Conservation (phyloP, 805 yeast genomes). For the Kluyveromyces aestuarii region DNA sequence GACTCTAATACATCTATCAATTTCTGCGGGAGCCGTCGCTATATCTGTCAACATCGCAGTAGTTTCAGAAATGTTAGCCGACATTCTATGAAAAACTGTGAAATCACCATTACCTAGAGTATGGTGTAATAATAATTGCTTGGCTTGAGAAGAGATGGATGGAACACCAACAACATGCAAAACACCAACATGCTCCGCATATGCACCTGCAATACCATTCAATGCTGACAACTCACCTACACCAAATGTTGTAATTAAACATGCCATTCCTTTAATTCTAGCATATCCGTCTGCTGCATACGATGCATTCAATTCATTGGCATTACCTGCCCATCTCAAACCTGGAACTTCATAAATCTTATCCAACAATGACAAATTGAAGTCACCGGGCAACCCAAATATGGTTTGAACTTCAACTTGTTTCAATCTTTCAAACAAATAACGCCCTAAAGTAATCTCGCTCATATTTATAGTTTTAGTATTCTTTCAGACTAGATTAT, state of each 20-base stretch:
- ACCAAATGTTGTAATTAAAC: slow-evolving; percentile 78
- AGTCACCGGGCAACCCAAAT: slow-evolving; percentile 79
- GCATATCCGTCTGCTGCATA: slow-evolving; percentile 87
- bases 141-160: slow-evolving; percentile 60
- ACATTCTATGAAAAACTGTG: slow-evolving; percentile 72
- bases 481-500: not conserved
- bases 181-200: slow-evolving; percentile 82
- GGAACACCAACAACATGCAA: slow-evolving; percentile 85
- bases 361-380: slow-evolving; percentile 63
- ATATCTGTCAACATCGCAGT: slow-evolving; percentile 57
- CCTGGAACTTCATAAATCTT: slow-evolving; percentile 67
- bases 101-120: slow-evolving; percentile 80
- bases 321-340: slow-evolving; percentile 83
- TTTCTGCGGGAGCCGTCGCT: slow-evolving; percentile 54
- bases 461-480: slow-evolving; percentile 18
- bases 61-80: slow-evolving; percentile 59
- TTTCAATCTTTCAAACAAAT: slow-evolving; percentile 67
- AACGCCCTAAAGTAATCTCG: slow-evolving; percentile 61
- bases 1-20: slow-evolving; percentile 65
- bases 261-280: slow-evolving; percentile 66
- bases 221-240: slow-evolving; percentile 82
- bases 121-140: slow-evolving; percentile 69
- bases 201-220: slow-evolving; percentile 82
- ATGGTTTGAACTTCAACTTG: slow-evolving; percentile 64
- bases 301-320: slow-evolving; percentile 84